These are phyloP conservation scores for Teratosphaeria viscida DNA, from an alignment of 2,329 filamentous ascomycete species.

Conservation along the genomic window DNA sequence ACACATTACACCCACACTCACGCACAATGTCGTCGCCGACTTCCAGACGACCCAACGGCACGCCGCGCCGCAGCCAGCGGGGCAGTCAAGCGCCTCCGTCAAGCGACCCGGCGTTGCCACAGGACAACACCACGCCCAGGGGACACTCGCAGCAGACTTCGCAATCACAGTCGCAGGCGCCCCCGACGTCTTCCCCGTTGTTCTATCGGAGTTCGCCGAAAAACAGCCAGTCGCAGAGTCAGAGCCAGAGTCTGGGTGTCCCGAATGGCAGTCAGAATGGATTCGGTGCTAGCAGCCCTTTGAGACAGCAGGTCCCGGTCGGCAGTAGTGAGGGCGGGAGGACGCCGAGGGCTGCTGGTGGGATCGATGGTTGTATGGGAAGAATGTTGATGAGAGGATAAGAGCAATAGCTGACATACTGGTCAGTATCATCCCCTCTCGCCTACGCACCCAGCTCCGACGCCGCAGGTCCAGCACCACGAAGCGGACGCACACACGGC, in stretches of 20 bases:
- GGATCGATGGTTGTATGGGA: conserved; percentile 49
- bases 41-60: background rate
- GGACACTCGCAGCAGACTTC: conserved; percentile 36
- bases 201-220: conserved; percentile 59
- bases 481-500: conserved; percentile 25
- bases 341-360: conserved; percentile 58
- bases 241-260: conserved; percentile 17
- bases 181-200: conserved; percentile 61
- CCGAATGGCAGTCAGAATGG: conserved; percentile 24
- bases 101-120: conserved; percentile 27
- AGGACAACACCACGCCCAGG: conserved; percentile 36
- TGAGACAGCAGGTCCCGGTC: conserved; percentile 26
- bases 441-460: conserved; percentile 82
- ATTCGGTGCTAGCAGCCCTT: conserved; percentile 40
- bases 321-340: conserved; percentile 49
- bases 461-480: conserved; percentile 44
- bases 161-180: conserved; percentile 16
- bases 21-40: background rate
- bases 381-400: background rate
- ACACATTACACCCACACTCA: background rate
- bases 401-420: conserved; percentile 6
- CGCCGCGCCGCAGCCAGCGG: conserved; percentile 25
- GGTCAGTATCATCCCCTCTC: conserved; percentile 78
- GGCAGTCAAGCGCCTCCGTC: conserved; percentile 45
- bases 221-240: conserved; percentile 29